Percentiles rank a stretch among this genome's conserved stretches.
These are phyloP conservation scores for Pistacia vera DNA, from an alignment of 345 rosid genomes.

Conservation along the genomic window DNA sequence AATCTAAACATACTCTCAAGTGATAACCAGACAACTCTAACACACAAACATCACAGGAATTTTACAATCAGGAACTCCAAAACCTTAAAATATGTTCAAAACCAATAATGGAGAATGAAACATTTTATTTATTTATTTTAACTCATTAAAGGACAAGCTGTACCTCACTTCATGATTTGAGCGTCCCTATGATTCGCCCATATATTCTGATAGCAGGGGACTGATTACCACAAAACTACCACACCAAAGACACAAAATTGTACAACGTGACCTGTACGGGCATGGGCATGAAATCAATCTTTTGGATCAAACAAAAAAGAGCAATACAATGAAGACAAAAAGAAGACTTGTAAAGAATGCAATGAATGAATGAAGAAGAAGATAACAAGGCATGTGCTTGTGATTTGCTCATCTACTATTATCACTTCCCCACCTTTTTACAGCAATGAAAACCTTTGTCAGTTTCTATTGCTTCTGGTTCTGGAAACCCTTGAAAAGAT, in stretches of 20 bases:
- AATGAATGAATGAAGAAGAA: slow-evolving; percentile 28
- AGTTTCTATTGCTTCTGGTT: slow-evolving; percentile 39
- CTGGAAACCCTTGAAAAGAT: slow-evolving; percentile 23
- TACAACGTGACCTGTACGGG: slow-evolving; percentile 15
- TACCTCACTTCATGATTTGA: slow-evolving; percentile 58
- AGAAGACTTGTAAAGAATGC: slow-evolving; percentile 5
- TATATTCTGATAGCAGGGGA: slow-evolving; percentile 30
- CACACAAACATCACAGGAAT: slow-evolving; percentile 21
- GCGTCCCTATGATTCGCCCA: slow-evolving; percentile 64
- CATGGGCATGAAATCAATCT: slow-evolving; percentile 22
- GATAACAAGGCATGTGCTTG: slow-evolving; percentile 30
- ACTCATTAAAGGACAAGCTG: slow-evolving; percentile 34
- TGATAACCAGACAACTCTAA: slow-evolving; percentile 33
- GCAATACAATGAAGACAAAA: slow-evolving; percentile 36
- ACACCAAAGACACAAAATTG: slow-evolving; percentile 16
- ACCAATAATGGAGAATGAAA: slow-evolving; percentile 22
- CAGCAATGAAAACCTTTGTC: slow-evolving; percentile 33
- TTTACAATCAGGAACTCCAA: too few species aligned
- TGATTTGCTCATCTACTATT: slow-evolving; percentile 16
- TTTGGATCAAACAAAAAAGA: slow-evolving; percentile 22
- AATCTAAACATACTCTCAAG: slow-evolving; percentile 16
- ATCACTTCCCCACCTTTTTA: slow-evolving; percentile 23
- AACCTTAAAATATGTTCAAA: slow-evolving; percentile 23
- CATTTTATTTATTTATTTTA: slow-evolving; percentile 19
- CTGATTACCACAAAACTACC: slow-evolving; percentile 31